Conservation (phyloP, 139 green algal genomes). For the Closterium sp. region DNA sequence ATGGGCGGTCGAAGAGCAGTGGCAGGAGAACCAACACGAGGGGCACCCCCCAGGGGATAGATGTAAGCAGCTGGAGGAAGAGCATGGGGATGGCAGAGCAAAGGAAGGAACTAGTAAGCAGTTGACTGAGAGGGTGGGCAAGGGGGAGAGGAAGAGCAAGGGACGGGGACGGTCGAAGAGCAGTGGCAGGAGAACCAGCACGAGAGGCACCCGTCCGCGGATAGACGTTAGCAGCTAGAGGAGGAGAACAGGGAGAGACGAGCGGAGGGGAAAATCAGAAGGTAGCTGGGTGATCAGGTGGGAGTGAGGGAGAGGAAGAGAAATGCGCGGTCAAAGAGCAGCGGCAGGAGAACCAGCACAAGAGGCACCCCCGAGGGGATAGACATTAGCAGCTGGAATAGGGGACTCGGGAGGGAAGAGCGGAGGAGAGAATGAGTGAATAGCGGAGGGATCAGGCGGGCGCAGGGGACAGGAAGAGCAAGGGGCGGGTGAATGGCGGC, state of each 20-base stretch:
- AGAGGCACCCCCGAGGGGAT: not conserved
- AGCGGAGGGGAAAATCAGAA: no score
- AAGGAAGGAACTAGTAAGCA: not conserved
- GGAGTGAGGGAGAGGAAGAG: not conserved
- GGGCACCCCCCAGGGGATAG: not conserved
- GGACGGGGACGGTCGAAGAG: not conserved
- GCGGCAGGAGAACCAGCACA: not conserved
- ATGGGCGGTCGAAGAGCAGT: not conserved
- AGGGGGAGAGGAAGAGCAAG: not conserved
- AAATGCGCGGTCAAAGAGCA: not conserved
- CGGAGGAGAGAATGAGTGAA: not conserved
- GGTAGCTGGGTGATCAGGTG: no score
- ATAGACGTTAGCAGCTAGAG: no score
- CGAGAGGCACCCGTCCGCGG: not conserved
- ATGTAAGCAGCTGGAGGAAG: not conserved
- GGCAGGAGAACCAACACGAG: not conserved
- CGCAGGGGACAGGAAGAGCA: not conserved
- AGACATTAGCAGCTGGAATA: not conserved
- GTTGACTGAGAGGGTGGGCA: not conserved
- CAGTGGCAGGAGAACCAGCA: not conserved
- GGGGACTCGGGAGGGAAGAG: not conserved
- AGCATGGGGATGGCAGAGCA: not conserved
- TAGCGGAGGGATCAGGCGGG: not conserved
- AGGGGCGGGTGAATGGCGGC: not conserved
- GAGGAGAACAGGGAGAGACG: no score